Percentiles rank a stretch among this genome's conserved stretches.
These are phyloP conservation scores for Sporothrix schenckii DNA, from an alignment of 2,329 filamentous ascomycete genomes.

Conservation along the genomic window DNA sequence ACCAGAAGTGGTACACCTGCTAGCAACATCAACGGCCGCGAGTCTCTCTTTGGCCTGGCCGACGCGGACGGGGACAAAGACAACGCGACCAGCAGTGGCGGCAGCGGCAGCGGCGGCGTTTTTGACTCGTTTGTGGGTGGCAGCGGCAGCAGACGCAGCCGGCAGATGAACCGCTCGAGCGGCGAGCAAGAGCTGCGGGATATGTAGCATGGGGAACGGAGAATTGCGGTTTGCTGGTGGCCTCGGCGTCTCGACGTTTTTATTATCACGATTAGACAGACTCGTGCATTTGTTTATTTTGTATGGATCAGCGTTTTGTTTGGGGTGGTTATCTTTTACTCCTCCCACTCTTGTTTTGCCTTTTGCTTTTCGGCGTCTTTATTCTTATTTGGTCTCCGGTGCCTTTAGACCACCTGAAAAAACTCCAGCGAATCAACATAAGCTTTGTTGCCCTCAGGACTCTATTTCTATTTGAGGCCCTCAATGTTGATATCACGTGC, in stretches of 20 bases:
- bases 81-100: background rate
- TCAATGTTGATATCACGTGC: conserved; percentile 14
- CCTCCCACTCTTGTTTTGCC: background rate
- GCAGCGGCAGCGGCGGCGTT: background rate
- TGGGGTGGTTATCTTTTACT: background rate
- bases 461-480: background rate
- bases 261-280: conserved; percentile 14
- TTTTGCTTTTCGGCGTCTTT: background rate
- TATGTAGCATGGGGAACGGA: conserved; percentile 26
- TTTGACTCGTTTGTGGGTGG: conserved; percentile 31
- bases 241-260: background rate
- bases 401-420: background rate
- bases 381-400: background rate
- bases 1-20: background rate
- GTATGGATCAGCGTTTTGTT: background rate
- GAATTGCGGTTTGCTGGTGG: background rate
- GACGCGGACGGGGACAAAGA: background rate
- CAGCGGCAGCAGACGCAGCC: conserved; percentile 19
- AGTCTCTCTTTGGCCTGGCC: conserved; percentile 31
- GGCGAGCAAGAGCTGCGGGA: conserved; percentile 36
- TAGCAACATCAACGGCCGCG: conserved; percentile 30
- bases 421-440: background rate
- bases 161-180: conserved; percentile 25
- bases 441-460: background rate
- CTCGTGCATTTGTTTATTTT: conserved; percentile 14